These are phyloP conservation scores for Psilocybe tampanensis DNA, from an alignment of 768 basidiomycete species.

Conservation along the genomic window DNA sequence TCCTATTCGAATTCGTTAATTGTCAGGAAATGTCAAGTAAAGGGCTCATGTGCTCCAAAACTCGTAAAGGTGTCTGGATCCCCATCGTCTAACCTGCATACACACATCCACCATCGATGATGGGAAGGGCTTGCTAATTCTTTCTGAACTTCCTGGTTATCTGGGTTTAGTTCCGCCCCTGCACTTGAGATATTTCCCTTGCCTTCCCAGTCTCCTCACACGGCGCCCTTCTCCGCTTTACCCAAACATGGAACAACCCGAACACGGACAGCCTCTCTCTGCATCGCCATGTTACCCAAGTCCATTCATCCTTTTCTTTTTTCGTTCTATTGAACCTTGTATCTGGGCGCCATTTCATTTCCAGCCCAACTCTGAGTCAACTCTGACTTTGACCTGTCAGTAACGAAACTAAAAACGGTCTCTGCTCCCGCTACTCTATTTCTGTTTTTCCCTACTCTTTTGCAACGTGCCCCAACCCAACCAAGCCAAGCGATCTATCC, in stretches of 20 bases:
- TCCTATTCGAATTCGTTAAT: constrained; percentile 5
- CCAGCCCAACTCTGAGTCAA: constrained; percentile 1
- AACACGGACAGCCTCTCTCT: neutral
- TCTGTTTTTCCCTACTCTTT: constrained; percentile 19
- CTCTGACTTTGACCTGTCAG: neutral
- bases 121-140: neutral
- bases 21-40: constrained; percentile 1
- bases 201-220: neutral
- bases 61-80: neutral
- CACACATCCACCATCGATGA: constrained; percentile 2
- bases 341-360: constrained; percentile 18
- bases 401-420: neutral
- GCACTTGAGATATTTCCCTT: neutral
- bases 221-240: neutral
- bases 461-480: constrained; percentile 26
- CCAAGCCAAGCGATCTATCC: constrained; percentile 15
- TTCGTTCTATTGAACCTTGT: constrained; percentile 1
- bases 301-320: neutral
- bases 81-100: neutral
- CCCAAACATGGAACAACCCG: neutral
- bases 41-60: neutral
- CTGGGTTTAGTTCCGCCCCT: constrained; percentile 3
- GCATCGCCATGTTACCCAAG: too few species aligned
- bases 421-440: constrained; percentile 5
- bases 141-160: neutral